Evolutionary conservation across 768 basidiomycete genomes (phyloP).

Genomic region (Russula sp.): DNA sequence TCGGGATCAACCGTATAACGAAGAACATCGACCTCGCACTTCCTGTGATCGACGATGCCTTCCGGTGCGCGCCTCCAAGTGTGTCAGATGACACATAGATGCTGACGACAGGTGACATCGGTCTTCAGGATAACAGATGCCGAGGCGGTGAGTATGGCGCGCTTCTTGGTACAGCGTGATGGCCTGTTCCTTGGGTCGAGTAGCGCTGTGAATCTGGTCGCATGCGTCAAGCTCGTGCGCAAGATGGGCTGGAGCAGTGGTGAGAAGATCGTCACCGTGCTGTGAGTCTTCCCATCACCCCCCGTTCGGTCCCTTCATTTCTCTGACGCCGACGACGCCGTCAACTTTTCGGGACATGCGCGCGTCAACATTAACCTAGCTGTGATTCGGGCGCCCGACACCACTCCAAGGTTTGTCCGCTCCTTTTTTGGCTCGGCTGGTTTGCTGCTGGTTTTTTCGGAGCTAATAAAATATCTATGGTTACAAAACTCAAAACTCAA

Average conservation of each 20-base stretch:
- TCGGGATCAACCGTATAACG: constrained; percentile 90
- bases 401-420: constrained; percentile 71
- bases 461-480: background rate
- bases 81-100: background rate
- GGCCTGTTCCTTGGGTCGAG: constrained; percentile 95
- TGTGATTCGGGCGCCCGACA: constrained; percentile 90
- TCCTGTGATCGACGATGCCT: constrained; percentile 82
- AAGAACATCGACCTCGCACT: constrained; percentile 83
- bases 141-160: constrained; percentile 94
- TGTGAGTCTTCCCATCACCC: constrained; percentile 42
- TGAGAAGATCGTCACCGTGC: constrained; percentile 73
- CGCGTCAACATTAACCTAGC: constrained; percentile 3
- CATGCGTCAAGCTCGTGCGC: constrained; percentile 74
- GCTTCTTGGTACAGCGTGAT: constrained; percentile 83
- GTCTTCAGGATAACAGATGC: constrained; percentile 71
- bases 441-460: background rate
- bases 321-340: constrained; percentile 24
- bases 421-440: background rate
- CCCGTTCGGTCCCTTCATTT: background rate
- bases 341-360: background rate
- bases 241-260: constrained; percentile 62
- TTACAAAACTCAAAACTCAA: background rate
- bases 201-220: constrained; percentile 93
- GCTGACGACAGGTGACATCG: constrained; percentile 11
- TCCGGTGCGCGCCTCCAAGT: constrained; percentile 46